Conservation (phyloP, 192 early-diverging fungal species). For the Linnemannia exigua region DNA sequence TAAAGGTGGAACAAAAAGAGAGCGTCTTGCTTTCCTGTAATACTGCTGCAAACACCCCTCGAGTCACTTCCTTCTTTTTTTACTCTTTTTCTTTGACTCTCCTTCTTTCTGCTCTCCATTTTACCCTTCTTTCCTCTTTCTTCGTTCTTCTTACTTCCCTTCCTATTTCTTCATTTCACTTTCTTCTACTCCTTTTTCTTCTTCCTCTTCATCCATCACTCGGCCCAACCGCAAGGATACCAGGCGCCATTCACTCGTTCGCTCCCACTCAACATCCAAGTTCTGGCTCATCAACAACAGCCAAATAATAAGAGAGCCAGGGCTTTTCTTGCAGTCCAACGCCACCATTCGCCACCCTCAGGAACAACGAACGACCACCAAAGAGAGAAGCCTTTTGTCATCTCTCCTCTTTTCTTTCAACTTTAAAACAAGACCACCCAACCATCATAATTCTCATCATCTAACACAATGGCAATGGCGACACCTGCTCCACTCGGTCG, state of each 20-base stretch:
- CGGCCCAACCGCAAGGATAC: not conserved
- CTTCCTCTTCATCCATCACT: not conserved
- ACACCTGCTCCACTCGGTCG: constrained; percentile 24
- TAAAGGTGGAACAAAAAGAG: too few relatives aligned
- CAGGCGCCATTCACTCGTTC: not conserved
- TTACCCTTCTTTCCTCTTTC: not conserved
- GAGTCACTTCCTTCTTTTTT: too few relatives aligned
- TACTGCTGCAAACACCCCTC: too few relatives aligned
- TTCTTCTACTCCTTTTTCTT: not conserved
- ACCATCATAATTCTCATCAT: not conserved
- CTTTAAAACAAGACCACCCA: not conserved
- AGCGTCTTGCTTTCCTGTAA: too few relatives aligned
- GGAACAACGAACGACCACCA: not conserved
- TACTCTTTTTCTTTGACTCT: constrained; percentile 1
- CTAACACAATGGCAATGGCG: constrained; percentile 31
- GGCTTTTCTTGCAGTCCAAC: not conserved
- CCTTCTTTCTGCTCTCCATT: constrained; percentile 1
- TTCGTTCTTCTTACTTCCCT: not conserved
- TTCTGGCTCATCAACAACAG: not conserved
- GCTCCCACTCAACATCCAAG: too few relatives aligned
- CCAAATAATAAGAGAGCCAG: not conserved
- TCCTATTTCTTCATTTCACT: too few relatives aligned
- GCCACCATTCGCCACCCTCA: not conserved
- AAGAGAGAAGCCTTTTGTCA: not conserved
- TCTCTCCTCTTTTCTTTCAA: not conserved